Evolutionary conservation across 495 filamentous ascomycete genomes (phyloP).

Genomic region (Neurospora discreta): DNA sequence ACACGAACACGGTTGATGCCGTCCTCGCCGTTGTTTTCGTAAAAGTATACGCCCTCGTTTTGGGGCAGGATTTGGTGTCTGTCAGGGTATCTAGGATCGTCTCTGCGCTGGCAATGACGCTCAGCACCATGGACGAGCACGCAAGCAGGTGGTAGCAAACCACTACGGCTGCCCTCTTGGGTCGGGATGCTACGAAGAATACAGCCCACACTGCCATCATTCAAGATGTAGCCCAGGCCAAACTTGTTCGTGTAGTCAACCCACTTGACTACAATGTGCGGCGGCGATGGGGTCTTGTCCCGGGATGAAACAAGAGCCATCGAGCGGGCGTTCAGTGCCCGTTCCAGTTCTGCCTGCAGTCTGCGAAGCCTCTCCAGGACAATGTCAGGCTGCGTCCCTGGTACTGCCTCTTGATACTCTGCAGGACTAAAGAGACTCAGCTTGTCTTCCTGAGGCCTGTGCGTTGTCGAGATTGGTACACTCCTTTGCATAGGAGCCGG

Average conservation of each 20-base stretch:
- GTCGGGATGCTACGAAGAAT: constrained; percentile 51
- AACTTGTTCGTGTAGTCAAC: constrained; percentile 93
- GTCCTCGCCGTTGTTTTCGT: constrained; percentile 58
- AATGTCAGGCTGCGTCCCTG: constrained; percentile 39
- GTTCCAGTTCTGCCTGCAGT: constrained; percentile 42
- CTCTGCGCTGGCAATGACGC: constrained; percentile 45
- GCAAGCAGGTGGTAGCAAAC: constrained; percentile 49
- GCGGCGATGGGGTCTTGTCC: constrained; percentile 27
- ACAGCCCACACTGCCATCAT: constrained; percentile 73
- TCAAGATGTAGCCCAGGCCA: constrained; percentile 75
- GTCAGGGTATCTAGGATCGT: constrained; percentile 44
- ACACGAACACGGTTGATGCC: constrained; percentile 55
- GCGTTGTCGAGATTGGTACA: neutral
- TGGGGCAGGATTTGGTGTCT: constrained; percentile 56
- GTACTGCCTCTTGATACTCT: constrained; percentile 37
- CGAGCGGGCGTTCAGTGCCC: constrained; percentile 44
- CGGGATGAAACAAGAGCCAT: constrained; percentile 36
- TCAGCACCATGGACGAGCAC: constrained; percentile 57
- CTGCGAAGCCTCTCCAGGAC: constrained; percentile 38
- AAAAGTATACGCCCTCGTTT: constrained; percentile 58
- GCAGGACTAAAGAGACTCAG: constrained; percentile 37
- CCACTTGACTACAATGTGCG: constrained; percentile 71
- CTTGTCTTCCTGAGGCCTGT: constrained; percentile 14
- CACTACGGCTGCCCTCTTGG: constrained; percentile 36
- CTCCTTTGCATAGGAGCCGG: neutral